Base-by-base conservation (phyloP, 176 grass and related monocot species). In the Urochloa ruziziensis region DNA sequence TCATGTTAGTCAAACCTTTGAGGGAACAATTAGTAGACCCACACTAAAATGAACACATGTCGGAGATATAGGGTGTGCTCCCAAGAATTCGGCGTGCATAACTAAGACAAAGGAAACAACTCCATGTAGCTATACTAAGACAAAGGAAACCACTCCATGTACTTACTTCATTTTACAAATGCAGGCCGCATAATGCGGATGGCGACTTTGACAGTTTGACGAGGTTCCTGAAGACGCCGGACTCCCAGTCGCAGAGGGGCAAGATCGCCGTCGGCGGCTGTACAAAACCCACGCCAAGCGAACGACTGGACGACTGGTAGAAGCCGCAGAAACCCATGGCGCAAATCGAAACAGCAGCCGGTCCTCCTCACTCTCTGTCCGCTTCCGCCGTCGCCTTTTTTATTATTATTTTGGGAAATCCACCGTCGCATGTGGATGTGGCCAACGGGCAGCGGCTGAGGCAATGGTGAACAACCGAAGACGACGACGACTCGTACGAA, bases 231-330 rank as follows among this genome's bases (percentile, higher is more conserved):
- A 88, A 68, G 53, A 85, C 82, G 25, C 90, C 76, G 30, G 65
- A 39, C 71, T 86, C 32, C 93, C 49, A 18, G 36, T 37, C 36
- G 4, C 36, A 60, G 62, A 46, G 59, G 10, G 74, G 82, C 49
- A 86, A 77, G 24, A 72, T 70, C 15, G 70, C 36, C 32, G 67
- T 63, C 67, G 69, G 65, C 67, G 83, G 81, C 19, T 48, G 49
- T 49, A 34, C 11, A 23, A 40, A 42, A 34, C 23, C 52, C 13
- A 18, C 16, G 1, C 11, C 11, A 12, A 75, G 33, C n/a, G n/a
- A 89, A 86, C 58, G 84, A 79, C 86, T 94, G 83, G 7, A 86
- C 58, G 84, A 79, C 86, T 94, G 83, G 7, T 81, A 62, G 36
- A 37, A 37, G 36, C 36, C 36, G 36, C 36, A 37, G 44, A 78